Conservation (phyloP, 768 basidiomycete species). For the Lentinus tigrinus region DNA sequence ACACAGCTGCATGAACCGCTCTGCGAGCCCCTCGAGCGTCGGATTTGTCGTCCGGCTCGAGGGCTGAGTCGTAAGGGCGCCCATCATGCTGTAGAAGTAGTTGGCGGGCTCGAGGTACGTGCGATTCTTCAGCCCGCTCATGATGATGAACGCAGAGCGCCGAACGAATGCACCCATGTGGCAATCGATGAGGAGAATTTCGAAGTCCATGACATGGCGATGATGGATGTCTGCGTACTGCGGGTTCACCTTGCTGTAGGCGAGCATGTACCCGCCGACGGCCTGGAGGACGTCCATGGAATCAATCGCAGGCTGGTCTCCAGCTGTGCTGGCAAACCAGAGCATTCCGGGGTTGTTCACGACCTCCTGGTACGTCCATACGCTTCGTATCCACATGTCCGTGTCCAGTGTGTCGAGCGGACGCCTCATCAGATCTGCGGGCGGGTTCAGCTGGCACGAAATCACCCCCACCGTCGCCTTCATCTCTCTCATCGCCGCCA, state of each 20-base stretch:
- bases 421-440: background rate
- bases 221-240: background rate
- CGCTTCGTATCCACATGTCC: slow-evolving; percentile 22
- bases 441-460: background rate
- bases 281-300: slow-evolving; percentile 4
- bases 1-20: slow-evolving; percentile 18
- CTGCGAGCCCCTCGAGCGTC: slow-evolving; percentile 14
- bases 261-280: slow-evolving; percentile 11
- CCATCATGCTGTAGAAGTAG: slow-evolving; percentile 23
- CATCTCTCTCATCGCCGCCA: slow-evolving; percentile 17
- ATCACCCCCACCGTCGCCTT: background rate
- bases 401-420: slow-evolving; percentile 15
- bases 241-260: background rate
- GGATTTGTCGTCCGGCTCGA: slow-evolving; percentile 11
- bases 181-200: slow-evolving; percentile 18
- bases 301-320: background rate
- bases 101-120: slow-evolving; percentile 6
- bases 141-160: slow-evolving; percentile 18
- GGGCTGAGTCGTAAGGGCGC: slow-evolving; percentile 12
- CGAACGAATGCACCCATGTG: slow-evolving; percentile 1
- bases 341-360: slow-evolving; percentile 11
- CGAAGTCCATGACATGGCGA: slow-evolving; percentile 17
- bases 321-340: slow-evolving; percentile 6
- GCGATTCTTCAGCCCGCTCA: slow-evolving; percentile 10
- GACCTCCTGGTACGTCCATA: slow-evolving; percentile 23